Conservation (phyloP, 129 eudicot genomes). For the Apium graveolens region DNA sequence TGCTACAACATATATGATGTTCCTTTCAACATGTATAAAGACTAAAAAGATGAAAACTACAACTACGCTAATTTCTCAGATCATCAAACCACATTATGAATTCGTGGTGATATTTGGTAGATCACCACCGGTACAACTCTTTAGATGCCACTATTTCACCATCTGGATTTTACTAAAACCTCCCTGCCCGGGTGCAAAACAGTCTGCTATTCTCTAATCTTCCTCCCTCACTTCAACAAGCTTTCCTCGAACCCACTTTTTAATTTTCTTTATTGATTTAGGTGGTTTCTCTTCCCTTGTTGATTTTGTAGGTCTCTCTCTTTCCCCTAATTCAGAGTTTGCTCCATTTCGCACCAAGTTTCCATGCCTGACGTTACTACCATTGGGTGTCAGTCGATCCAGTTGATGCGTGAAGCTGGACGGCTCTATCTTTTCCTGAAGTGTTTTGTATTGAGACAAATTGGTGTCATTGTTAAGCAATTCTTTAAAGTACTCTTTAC, state of each 20-base stretch:
- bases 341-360: not conserved
- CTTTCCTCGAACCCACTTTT: conserved; percentile 90
- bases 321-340: conserved; percentile 10
- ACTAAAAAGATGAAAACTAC: not conserved
- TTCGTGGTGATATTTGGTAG: not conserved
- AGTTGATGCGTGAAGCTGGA: conserved; percentile 7
- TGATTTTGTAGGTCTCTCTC: conserved; percentile 8
- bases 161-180: not conserved
- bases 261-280: conserved; percentile 1
- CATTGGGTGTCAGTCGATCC: conserved; percentile 3
- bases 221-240: conserved; percentile 60
- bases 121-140: not conserved
- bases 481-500: not conserved
- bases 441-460: conserved; percentile 17
- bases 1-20: not conserved
- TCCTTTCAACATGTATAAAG: not conserved
- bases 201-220: conserved; percentile 9
- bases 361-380: conserved; percentile 2
- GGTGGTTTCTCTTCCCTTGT: not conserved
- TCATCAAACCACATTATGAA: not conserved
- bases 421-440: conserved; percentile 8
- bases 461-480: not conserved
- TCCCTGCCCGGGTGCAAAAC: not conserved
- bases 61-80: not conserved
- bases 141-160: not conserved